Conservation (phyloP, 1,139 yeast genomes). For the Debaryomyces nepalensis region DNA sequence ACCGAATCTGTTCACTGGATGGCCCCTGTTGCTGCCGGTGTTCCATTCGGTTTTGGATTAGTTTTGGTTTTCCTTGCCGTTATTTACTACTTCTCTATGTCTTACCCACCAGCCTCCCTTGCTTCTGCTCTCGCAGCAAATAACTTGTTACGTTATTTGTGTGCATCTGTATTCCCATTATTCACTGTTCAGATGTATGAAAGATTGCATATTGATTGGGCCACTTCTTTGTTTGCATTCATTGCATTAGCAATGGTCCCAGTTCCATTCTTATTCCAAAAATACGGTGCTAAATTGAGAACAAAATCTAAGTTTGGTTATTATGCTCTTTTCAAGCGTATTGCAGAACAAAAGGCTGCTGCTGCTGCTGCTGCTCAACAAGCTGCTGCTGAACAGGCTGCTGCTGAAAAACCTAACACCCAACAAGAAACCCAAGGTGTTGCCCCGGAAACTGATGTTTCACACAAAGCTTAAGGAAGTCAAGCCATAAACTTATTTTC, state of each 20-base stretch:
- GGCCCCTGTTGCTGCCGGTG: constrained; percentile 75
- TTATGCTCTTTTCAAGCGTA: constrained; percentile 47
- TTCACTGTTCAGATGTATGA: constrained; percentile 52
- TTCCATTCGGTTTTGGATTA: constrained; percentile 76
- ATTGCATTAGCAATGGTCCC: constrained; percentile 41
- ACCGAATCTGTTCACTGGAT: constrained; percentile 69
- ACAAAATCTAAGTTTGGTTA: constrained; percentile 60
- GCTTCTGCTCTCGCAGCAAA: constrained; percentile 85
- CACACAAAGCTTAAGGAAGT: neutral
- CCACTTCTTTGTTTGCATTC: constrained; percentile 41
- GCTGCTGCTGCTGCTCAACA: neutral
- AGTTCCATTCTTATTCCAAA: constrained; percentile 52
- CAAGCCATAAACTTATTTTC: too few species aligned
- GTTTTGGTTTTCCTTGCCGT: constrained; percentile 74
- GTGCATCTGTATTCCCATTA: constrained; percentile 63
- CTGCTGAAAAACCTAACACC: neutral
- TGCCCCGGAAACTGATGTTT: constrained; percentile 9
- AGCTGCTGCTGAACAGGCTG: neutral
- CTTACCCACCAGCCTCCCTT: constrained; percentile 74
- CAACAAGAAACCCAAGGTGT: neutral
- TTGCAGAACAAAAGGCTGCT: constrained; percentile 33
- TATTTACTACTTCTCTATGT: constrained; percentile 69
- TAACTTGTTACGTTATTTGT: constrained; percentile 66
- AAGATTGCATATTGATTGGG: constrained; percentile 43
- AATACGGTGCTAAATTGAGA: constrained; percentile 60